phyloP scores from a whole-genome alignment of 345 rosid species.

The Pugionium dolabratum region DNA sequence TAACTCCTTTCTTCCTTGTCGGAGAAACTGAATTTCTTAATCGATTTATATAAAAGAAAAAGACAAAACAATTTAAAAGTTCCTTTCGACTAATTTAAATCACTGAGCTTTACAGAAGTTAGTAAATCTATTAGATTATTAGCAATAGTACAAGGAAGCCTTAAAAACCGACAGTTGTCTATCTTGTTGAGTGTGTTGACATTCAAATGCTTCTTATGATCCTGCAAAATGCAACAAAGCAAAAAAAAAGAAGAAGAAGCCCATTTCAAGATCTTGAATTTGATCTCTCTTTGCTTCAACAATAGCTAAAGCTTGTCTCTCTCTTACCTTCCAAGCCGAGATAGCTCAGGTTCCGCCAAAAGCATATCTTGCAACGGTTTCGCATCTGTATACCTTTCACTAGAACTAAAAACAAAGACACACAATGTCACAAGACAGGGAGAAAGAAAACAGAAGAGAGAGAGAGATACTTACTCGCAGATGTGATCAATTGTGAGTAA shows the following conservation, averaged over 20 bases:
- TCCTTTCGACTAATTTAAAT: background rate
- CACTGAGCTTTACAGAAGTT: no score
- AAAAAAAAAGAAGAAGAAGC: background rate
- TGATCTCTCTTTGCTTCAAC: constrained; percentile 12
- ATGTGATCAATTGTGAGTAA: constrained; percentile 60
- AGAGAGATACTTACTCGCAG: constrained; percentile 48
- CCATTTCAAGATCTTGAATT: background rate
- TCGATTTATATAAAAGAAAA: background rate
- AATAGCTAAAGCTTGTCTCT: constrained; percentile 14
- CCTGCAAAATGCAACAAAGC: constrained; percentile 47
- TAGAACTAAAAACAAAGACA: constrained; percentile 33
- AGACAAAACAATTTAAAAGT: background rate
- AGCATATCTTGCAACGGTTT: constrained; percentile 70
- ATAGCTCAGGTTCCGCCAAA: constrained; percentile 82
- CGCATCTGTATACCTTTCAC: constrained; percentile 48
- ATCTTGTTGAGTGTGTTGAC: background rate
- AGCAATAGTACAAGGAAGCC: constrained; percentile 1
- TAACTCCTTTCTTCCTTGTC: constrained; percentile 11
- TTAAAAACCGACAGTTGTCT: background rate
- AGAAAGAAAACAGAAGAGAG: background rate
- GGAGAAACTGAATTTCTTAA: background rate
- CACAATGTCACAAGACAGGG: constrained; percentile 15
- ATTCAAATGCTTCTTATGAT: background rate
- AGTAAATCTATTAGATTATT: background rate
- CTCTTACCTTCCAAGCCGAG: constrained; percentile 81